phyloP scores from a whole-genome alignment of 2,329 filamentous ascomycete genomes.

The Rutstroemia sp. region DNA sequence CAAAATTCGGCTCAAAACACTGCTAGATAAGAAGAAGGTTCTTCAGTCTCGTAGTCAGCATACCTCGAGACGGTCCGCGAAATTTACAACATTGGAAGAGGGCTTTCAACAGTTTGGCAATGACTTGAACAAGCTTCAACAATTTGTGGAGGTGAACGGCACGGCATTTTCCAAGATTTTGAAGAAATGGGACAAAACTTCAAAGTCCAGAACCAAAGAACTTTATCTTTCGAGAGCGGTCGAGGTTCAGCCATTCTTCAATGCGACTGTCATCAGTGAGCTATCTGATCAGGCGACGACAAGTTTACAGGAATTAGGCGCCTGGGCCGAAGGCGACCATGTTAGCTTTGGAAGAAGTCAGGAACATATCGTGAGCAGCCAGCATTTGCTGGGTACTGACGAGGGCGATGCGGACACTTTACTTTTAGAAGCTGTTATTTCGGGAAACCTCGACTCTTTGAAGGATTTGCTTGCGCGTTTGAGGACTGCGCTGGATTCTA shows the following conservation, averaged over 20 bases:
- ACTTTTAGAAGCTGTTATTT: conserved; percentile 77
- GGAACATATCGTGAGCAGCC: conserved; percentile 58
- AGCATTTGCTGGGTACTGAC: conserved; percentile 64
- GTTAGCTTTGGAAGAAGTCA: conserved; percentile 64
- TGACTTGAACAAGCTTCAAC: conserved; percentile 94
- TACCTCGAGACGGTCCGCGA: conserved; percentile 79
- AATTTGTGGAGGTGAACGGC: conserved; percentile 97
- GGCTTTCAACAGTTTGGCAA: conserved; percentile 96
- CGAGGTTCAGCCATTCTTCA: conserved; percentile 97
- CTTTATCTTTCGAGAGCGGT: conserved; percentile 92
- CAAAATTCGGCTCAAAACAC: conserved; percentile 83
- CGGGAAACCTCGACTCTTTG: conserved; percentile 70
- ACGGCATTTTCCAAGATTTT: conserved; percentile 97
- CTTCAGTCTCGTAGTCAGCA: conserved; percentile 72
- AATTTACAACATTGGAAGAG: conserved; percentile 91
- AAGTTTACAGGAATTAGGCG: conserved; percentile 88
- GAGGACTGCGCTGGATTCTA: conserved; percentile 45
- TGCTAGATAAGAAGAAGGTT: conserved; percentile 91
- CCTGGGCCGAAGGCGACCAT: conserved; percentile 94
- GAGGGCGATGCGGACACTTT: conserved; percentile 87
- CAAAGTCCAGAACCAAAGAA: conserved; percentile 97
- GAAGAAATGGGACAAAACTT: conserved; percentile 99
- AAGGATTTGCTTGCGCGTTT: conserved; percentile 76
- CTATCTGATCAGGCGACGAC: conserved; percentile 95
- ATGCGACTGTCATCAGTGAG: conserved; percentile 92